These are phyloP conservation scores for Microdochium paspali DNA, from an alignment of 2,329 filamentous ascomycete genomes.

Conservation along the genomic window DNA sequence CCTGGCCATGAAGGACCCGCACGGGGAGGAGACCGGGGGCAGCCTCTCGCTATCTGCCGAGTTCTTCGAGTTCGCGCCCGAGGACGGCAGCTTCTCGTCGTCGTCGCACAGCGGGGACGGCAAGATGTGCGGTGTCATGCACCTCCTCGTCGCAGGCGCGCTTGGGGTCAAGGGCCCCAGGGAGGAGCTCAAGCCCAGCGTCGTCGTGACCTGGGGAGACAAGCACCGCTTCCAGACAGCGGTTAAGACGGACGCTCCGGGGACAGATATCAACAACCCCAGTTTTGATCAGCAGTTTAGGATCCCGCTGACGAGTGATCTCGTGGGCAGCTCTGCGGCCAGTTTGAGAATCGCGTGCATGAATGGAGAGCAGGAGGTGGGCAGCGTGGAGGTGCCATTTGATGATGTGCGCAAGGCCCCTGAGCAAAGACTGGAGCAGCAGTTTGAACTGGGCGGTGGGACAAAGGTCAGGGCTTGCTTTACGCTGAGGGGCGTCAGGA, in stretches of 20 bases:
- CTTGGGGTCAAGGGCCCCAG: constrained; percentile 30
- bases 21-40: constrained; percentile 8
- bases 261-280: constrained; percentile 37
- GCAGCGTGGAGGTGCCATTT: constrained; percentile 23
- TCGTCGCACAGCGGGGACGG: constrained; percentile 16
- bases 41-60: constrained; percentile 20
- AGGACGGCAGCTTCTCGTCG: constrained; percentile 19
- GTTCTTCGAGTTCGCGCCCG: constrained; percentile 28
- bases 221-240: constrained; percentile 28
- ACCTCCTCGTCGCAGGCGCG: constrained; percentile 31
- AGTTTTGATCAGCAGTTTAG: constrained; percentile 34
- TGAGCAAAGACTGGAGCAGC: constrained; percentile 18
- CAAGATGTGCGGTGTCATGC: constrained; percentile 28
- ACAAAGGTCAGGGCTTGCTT: constrained; percentile 24
- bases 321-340: constrained; percentile 8
- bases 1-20: constrained; percentile 10
- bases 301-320: constrained; percentile 23
- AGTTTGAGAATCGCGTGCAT: constrained; percentile 21
- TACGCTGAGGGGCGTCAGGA: constrained; percentile 18
- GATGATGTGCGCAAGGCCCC: constrained; percentile 20
- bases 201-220: constrained; percentile 30
- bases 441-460: constrained; percentile 24
- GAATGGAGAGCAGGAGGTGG: constrained; percentile 22
- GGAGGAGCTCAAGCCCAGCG: constrained; percentile 32
- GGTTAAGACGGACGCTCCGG: constrained; percentile 30